Percentiles rank a stretch among this genome's conserved stretches.
Evolutionary conservation across 208 protist genomes (phyloP).

Genomic region (Leishmania lainsoni): DNA sequence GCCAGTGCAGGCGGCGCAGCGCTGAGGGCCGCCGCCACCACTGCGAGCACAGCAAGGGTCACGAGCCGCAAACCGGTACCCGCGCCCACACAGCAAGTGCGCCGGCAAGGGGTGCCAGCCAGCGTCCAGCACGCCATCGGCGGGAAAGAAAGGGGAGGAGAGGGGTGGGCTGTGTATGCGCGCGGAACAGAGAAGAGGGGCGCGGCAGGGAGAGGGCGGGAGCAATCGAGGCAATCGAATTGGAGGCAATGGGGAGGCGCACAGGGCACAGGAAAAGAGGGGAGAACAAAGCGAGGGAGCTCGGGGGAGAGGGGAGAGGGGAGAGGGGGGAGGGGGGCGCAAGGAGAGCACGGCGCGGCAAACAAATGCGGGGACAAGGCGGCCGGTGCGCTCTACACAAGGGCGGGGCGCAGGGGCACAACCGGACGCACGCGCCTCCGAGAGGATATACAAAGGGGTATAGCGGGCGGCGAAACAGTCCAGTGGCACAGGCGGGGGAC

Average conservation of each 20-base stretch:
- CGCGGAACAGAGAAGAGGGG: background rate
- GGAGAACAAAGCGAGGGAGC: background rate
- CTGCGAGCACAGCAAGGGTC: background rate
- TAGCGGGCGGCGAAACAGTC: background rate
- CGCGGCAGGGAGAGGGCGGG: background rate
- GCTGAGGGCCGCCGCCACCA: background rate
- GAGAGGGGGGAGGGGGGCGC: background rate
- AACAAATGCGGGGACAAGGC: too few relatives aligned
- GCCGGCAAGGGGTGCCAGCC: background rate
- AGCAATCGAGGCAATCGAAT: background rate
- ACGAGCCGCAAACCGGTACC: background rate
- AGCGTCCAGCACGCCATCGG: background rate
- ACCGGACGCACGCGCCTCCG: background rate
- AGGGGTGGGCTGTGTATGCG: background rate
- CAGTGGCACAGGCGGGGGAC: background rate
- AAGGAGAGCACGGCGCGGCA: background rate
- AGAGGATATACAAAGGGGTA: background rate
- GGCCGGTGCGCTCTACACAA: too few relatives aligned
- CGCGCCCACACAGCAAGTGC: background rate
- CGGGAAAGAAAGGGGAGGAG: background rate
- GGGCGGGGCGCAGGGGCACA: background rate
- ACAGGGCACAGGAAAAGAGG: background rate
- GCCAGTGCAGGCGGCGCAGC: background rate
- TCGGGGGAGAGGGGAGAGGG: too few relatives aligned
- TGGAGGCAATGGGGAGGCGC: too few relatives aligned